A percentile compares a stretch with the other conserved stretches of the same genome.
phyloP scores from a whole-genome alignment of 225 moss, liverwort and hornwort genomes.

The Pseudisothecium myosuroides region DNA sequence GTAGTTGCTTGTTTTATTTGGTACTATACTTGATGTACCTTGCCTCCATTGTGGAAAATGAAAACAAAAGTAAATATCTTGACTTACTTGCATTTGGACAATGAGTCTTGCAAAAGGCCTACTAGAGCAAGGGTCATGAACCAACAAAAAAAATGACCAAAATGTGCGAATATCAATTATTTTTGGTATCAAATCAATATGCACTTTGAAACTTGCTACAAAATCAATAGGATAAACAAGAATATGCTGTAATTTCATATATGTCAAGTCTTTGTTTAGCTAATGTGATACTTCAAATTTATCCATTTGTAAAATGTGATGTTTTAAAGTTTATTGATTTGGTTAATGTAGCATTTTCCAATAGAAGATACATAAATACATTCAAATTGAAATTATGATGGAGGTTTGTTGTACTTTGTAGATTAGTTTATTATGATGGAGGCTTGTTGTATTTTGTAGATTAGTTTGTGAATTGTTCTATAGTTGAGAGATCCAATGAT shows the following conservation, averaged over 20 bases:
- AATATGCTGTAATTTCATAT: not conserved
- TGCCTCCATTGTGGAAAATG: fast-evolving
- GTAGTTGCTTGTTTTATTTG: not conserved
- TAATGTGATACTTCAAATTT: not conserved
- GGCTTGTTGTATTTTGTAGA: not conserved
- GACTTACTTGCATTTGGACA: not conserved
- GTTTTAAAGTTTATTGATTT: not conserved
- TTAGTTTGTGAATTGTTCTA: not conserved
- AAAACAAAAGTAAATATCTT: not conserved
- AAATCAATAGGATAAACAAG: not conserved
- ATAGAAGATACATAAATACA: not conserved
- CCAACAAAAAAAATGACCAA: not conserved
- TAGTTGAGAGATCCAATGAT: fast-evolving
- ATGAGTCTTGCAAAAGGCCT: not conserved
- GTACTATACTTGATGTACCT: not conserved
- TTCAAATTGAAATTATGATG: not conserved
- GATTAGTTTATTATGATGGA: too few species aligned
- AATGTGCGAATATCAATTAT: not conserved
- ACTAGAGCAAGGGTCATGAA: not conserved
- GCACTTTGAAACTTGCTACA: not conserved
- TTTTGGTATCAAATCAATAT: not conserved
- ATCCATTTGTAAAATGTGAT: not conserved
- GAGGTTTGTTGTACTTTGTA: not conserved
- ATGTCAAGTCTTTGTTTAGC: not conserved
- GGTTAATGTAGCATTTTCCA: not conserved